Evolutionary conservation across 106 monocot genomes (phyloP), one percentile per base, ranked within the genome.

Genomic region (Hemerocallis citrina): DNA sequence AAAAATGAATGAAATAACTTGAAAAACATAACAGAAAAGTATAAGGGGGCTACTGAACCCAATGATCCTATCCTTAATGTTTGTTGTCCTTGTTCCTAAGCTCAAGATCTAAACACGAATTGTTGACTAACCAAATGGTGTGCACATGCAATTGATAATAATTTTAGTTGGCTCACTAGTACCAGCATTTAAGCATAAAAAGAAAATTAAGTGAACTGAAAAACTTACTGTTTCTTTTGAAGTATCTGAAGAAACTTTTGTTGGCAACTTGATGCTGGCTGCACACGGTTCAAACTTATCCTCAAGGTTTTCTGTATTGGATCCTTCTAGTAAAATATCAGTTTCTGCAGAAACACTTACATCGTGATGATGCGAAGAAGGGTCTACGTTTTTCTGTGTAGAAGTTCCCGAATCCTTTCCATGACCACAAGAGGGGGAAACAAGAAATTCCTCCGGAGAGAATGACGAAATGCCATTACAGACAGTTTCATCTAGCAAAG

Each of bases 351-450:
- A 34, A 59, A 27, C 8, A 38, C 10, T 37, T 68, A 38, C 44
- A 27, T 75, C 61, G 47, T 23, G 50, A 66, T 47, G n/a, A 6
- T 39, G 15, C 29, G 24, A 17, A 27, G 28, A 27, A 24, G 48
- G 21, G 32, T 61, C 66, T 47, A 29, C 4, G 61, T 72, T 79
- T 68, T 72, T 36, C 60, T 39, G 25, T 28, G 13, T 40, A 25
- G 40, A 52, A 28, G 14, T 13, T 45, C 34, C 59, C 47, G 52
- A 43, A 62, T 69, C 67, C 3, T 71, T 72, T 55, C 50, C 27
- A 43, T 66, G 68, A 67, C 63, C 16, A 33, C 61, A 13, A 39
- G 66, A 64, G 33, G 68, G 59, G 41, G 70, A 73, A 34, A 63
- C 25, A 13, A 59, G 20, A 39, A 35, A 59, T 9, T 59, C 45